Percentiles rank a stretch among this genome's conserved stretches.
Conservation (phyloP, 164 flowering plant species). For the Pachysandra terminalis region DNA sequence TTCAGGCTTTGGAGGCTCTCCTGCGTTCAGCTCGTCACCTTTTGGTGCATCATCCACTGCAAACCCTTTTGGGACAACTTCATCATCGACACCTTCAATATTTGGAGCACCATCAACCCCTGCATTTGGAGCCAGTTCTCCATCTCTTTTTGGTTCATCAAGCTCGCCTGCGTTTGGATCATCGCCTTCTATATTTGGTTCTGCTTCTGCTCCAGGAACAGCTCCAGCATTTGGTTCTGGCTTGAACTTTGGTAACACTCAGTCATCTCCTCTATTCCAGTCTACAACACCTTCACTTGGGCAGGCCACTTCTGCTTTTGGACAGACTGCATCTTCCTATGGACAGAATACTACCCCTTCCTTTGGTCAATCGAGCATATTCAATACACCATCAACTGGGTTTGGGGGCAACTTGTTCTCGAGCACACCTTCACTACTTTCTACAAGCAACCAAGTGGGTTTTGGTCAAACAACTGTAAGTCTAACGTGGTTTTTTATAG, state of each 20-base stretch:
- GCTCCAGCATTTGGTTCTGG: constrained; percentile 53
- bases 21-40: constrained; percentile 57
- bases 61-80: constrained; percentile 52
- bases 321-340: constrained; percentile 46
- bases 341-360: constrained; percentile 51
- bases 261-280: constrained; percentile 66
- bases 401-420: constrained; percentile 57
- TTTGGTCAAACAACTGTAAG: constrained; percentile 74
- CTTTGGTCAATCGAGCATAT: constrained; percentile 53
- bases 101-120: constrained; percentile 49
- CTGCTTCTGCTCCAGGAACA: constrained; percentile 52
- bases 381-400: constrained; percentile 54
- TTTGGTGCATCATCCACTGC: constrained; percentile 48
- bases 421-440: constrained; percentile 44
- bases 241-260: constrained; percentile 58
- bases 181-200: constrained; percentile 51
- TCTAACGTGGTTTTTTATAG: constrained; percentile 10
- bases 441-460: constrained; percentile 33
- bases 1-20: constrained; percentile 44
- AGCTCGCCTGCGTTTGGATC: constrained; percentile 51
- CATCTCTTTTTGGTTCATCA: constrained; percentile 53
- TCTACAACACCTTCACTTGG: constrained; percentile 59
- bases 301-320: constrained; percentile 58
- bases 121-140: constrained; percentile 49
- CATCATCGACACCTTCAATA: constrained; percentile 49